Evolutionary conservation across 148 eudicot genomes (phyloP), one percentile per base, ranked within the genome.

Genomic region (Chenopodium suecicum): DNA sequence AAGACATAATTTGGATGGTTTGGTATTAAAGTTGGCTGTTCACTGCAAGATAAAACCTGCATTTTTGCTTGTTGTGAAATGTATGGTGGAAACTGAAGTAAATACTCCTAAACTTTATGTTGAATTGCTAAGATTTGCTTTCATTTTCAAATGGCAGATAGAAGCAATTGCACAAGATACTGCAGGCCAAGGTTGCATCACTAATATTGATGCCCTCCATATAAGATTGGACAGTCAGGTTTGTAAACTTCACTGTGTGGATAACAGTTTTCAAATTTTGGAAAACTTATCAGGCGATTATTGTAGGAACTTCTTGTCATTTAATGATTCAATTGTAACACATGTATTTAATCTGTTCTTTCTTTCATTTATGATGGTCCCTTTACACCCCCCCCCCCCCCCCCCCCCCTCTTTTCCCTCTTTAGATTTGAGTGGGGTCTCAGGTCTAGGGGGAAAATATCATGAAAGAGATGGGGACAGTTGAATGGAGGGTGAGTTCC

Each of bases 141-240:
- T 81, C 70, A 70, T 22, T 84, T 77, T 83, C 56, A 48, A 85
- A 67, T 85, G 73, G 69, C 89, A 96, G 99, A 91, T 94, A 80
- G 99, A 96, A 87, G 94, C 95, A 56, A 91, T 96, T 74, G 85
- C 84, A 9, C 94, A 92, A 82, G 99, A 96, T 81, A 84, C 84
- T 75, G 78, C 88, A 70, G 95, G 90, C 63, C 88, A 85, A 76
- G 99, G 98, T 76, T 81, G 87, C 88, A 92, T 96, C 80, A 85
- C 87, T 76, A 90, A 86, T 77, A 88, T 91, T 75, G 90, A 85
- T 64, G 98, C 98, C 72, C 93, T 96, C 74, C 85, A 92, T 73
- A 78, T 86, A 73, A 87, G 88, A 56, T 86, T 94, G 89, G 98
- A 92, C 50, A 85, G 65, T 79, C 98, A 92, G 99, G 99, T 96